These are phyloP conservation scores for Clonostachys sp. DNA, from an alignment of 2,329 filamentous ascomycete genomes.

Conservation along the genomic window DNA sequence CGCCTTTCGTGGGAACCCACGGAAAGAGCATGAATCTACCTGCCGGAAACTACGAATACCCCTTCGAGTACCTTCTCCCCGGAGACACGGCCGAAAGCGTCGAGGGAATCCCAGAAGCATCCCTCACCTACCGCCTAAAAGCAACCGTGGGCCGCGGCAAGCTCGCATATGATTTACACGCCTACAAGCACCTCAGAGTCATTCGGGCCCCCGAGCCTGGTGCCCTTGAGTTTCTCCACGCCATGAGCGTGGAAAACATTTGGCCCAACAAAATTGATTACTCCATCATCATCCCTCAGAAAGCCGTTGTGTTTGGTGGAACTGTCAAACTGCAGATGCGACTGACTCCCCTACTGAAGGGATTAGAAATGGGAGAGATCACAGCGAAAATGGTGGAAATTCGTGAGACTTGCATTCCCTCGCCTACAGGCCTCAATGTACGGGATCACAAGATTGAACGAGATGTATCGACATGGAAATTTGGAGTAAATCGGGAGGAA, in stretches of 20 bases:
- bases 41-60: slow-evolving; percentile 79
- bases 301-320: slow-evolving; percentile 93
- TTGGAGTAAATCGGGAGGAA: slow-evolving; percentile 49
- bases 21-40: slow-evolving; percentile 55
- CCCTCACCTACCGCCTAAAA: slow-evolving; percentile 86
- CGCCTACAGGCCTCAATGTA: slow-evolving; percentile 35
- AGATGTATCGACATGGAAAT: slow-evolving; percentile 56
- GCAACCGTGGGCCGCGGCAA: slow-evolving; percentile 84
- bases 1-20: slow-evolving; percentile 55
- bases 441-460: slow-evolving; percentile 60
- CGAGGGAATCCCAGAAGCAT: slow-evolving; percentile 81
- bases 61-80: slow-evolving; percentile 70
- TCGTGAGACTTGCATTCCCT: slow-evolving; percentile 59
- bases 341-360: slow-evolving; percentile 84
- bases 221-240: slow-evolving; percentile 74
- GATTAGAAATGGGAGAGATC: slow-evolving; percentile 78
- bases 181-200: slow-evolving; percentile 73
- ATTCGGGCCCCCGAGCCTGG: slow-evolving; percentile 74
- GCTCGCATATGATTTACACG: slow-evolving; percentile 79
- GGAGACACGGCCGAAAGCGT: slow-evolving; percentile 79
- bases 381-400: slow-evolving; percentile 76
- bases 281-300: slow-evolving; percentile 86
- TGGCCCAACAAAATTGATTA: slow-evolving; percentile 99
- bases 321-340: slow-evolving; percentile 78
- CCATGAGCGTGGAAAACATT: slow-evolving; percentile 94